Evolutionary conservation across 2,329 filamentous ascomycete species (phyloP).

Genomic region (Xylariaceae sp.): DNA sequence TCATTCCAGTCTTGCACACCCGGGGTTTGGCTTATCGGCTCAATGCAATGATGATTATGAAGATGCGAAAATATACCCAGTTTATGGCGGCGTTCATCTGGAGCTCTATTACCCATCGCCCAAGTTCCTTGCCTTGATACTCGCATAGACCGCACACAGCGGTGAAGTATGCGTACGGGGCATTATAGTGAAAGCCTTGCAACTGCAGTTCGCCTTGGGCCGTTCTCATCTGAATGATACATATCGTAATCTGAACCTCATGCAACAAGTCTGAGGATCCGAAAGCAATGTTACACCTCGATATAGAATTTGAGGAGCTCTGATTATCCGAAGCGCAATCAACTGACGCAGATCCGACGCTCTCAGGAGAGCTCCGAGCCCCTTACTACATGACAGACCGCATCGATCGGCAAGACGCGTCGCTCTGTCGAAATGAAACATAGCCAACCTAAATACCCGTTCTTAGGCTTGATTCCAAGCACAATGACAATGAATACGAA

Average conservation of each 20-base stretch:
- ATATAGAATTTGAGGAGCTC: no score
- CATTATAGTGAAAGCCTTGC: conserved; percentile 62
- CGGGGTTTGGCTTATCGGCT: conserved; percentile 40
- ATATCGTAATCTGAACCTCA: no score
- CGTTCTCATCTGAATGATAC: no score
- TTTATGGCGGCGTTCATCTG: conserved; percentile 45
- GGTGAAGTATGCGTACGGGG: conserved; percentile 59
- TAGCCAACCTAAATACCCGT: conserved; percentile 44
- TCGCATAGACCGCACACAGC: conserved; percentile 47
- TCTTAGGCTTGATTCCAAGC: conserved; percentile 28
- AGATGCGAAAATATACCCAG: conserved; percentile 45
- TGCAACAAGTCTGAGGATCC: no score
- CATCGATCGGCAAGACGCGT: conserved; percentile 47
- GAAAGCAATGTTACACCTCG: no score
- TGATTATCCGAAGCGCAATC: not conserved
- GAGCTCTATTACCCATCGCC: conserved; percentile 47
- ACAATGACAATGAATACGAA: not conserved
- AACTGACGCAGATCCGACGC: no score
- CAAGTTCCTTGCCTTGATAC: conserved; percentile 48
- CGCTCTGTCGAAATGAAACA: conserved; percentile 59
- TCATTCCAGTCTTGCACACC: conserved; percentile 42
- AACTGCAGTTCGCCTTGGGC: conserved; percentile 41
- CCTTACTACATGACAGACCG: conserved; percentile 49
- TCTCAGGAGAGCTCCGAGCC: conserved; percentile 40
- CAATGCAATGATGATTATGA: conserved; percentile 16